Evolutionary conservation across 768 basidiomycete species (phyloP), one percentile per base, ranked within the genome.

Genomic region (Cubamyces lactineus): DNA sequence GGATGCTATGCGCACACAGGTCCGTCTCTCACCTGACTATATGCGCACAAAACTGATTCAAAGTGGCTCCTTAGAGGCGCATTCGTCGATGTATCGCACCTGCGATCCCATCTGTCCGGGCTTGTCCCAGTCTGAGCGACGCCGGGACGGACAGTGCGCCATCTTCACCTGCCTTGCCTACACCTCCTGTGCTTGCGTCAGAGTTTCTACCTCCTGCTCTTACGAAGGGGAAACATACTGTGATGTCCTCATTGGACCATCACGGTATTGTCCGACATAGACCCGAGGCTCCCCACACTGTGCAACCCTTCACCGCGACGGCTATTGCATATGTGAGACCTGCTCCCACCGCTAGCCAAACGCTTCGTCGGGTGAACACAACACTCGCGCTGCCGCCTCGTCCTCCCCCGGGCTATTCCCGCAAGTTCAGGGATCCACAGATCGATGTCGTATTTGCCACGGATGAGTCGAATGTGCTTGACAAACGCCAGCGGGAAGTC

Each of bases 401-500:
- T 5, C 57, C 53, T 1, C 57, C 62, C 39, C 34, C 48, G 21
- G 58, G 63, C 16, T 41, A 48, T 49, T 55, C 57, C 17, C 58
- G 57, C 41, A 59, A 24, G 15, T 51, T 62, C 56, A 19, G 57
- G 19, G 56, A 62, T 42, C 34, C 57, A 9, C 49, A 54, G 4
- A 59, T 65, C 19, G 51, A 62, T 13, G 43, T 58, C 5, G 47
- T 66, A 17, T n/a, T 39, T 23, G 60, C 61, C 13, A 74, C 77
- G 43, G 73, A 75, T 49, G 60, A 47, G 39, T 72, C 75, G 45
- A 69, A 75, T 39, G 66, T 76, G 21, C 74, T 85, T 48, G 76
- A 78, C 15, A 62, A 72, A 57, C 66, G 69, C n/a, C 83, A 86
- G 68, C 82, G 85, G 38, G 70, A 74, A 54, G 80, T 77, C 24